Conservation (phyloP, 2,329 filamentous ascomycete genomes). For the Stachybotrys echinatus region DNA sequence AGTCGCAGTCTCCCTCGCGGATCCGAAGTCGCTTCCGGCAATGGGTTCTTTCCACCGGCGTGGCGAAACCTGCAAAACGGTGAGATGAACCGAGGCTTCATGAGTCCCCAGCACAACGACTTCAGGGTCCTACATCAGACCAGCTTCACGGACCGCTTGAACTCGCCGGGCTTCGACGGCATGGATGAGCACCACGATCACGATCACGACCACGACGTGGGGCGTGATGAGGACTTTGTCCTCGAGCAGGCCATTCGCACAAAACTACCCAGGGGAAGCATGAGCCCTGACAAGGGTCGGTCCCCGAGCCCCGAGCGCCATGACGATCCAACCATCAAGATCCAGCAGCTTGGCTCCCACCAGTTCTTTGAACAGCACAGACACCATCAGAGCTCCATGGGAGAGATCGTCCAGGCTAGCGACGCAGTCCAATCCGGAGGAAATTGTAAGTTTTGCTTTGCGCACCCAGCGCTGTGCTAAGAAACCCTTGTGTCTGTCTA, state of each 20-base stretch:
- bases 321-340: conserved; percentile 25
- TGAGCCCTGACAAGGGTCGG: conserved; percentile 48
- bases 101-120: conserved; percentile 48
- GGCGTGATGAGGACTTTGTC: conserved; percentile 32
- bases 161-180: conserved; percentile 16
- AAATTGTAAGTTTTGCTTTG: conserved; percentile 41
- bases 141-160: conserved; percentile 14
- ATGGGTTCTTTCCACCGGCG: conserved; percentile 56
- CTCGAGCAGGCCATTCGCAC: conserved; percentile 49
- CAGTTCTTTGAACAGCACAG: too few relatives aligned
- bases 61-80: conserved; percentile 58
- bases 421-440: conserved; percentile 27
- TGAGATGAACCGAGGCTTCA: conserved; percentile 53
- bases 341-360: too few relatives aligned
- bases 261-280: conserved; percentile 48
- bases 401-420: conserved; percentile 11
- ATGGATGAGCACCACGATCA: conserved; percentile 25
- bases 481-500: not conserved
- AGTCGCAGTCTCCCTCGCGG: not conserved
- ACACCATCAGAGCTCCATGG: conserved; percentile 3
- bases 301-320: conserved; percentile 41
- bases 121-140: conserved; percentile 40
- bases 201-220: conserved; percentile 1
- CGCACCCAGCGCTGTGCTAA: not conserved
- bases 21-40: conserved; percentile 41